A percentile compares a stretch with the other conserved stretches of the same genome.
phyloP scores from a whole-genome alignment of 768 basidiomycete genomes.

The Tricholomella constricta region DNA sequence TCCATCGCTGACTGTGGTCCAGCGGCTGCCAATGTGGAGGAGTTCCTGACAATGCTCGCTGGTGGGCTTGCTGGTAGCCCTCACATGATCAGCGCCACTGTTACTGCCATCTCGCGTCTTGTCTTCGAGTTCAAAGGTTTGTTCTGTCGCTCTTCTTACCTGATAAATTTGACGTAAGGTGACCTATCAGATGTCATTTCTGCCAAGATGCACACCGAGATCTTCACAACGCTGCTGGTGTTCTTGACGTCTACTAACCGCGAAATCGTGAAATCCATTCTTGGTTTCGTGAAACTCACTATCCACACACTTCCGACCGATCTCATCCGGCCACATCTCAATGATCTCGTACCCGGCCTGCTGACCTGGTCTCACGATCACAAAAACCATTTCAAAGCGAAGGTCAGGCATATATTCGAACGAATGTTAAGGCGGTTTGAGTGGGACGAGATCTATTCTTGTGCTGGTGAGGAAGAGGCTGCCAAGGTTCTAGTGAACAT shows the following conservation, averaged over 20 bases:
- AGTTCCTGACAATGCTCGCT: conserved; percentile 96
- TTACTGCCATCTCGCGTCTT: conserved; percentile 91
- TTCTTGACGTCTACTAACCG: conserved; percentile 94
- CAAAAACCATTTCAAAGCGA: conserved; percentile 97
- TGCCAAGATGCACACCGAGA: conserved; percentile 73
- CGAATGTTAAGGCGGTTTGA: conserved; percentile 90
- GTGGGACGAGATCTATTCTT: conserved; percentile 80
- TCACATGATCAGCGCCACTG: conserved; percentile 97
- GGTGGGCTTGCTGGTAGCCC: conserved; percentile 92
- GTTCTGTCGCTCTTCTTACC: conserved; percentile 13
- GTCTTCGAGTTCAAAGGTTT: conserved; percentile 95
- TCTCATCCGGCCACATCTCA: conserved; percentile 76
- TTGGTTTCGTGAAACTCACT: conserved; percentile 93
- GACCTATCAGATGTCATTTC: conserved; percentile 61
- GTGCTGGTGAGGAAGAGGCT: conserved; percentile 75
- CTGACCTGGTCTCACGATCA: conserved; percentile 95
- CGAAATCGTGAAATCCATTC: conserved; percentile 95
- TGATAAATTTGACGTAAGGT: not conserved
- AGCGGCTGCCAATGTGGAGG: conserved; percentile 78
- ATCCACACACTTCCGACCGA: conserved; percentile 81
- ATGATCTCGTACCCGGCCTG: conserved; percentile 78
- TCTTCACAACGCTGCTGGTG: conserved; percentile 83
- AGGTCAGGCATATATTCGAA: conserved; percentile 97
- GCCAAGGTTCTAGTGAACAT: conserved; percentile 91
- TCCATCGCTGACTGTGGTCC: conserved; percentile 4